These are phyloP conservation scores for Pyrenophora teres DNA, from an alignment of 2,329 filamentous ascomycete genomes.

Conservation along the genomic window DNA sequence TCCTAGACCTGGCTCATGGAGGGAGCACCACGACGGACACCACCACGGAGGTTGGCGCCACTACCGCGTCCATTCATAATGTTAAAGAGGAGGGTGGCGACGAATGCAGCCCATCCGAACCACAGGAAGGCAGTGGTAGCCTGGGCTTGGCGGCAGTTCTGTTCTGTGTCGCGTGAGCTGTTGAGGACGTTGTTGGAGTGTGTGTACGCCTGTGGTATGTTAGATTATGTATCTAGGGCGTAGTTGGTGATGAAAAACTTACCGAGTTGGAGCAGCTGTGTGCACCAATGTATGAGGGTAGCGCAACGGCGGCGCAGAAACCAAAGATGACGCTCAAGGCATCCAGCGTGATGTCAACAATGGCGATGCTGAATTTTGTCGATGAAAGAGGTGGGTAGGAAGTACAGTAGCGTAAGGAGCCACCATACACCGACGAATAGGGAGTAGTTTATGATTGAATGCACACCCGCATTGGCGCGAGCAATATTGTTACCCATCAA, in stretches of 20 bases:
- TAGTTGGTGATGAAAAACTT: slow-evolving; percentile 33
- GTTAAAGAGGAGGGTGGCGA: slow-evolving; percentile 60
- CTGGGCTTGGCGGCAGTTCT: slow-evolving; percentile 76
- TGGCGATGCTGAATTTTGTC: slow-evolving; percentile 58
- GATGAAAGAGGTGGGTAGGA: slow-evolving; percentile 62
- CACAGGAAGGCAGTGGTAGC: slow-evolving; percentile 76
- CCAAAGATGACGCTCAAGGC: slow-evolving; percentile 67
- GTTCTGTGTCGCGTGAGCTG: slow-evolving; percentile 62
- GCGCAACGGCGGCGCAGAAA: slow-evolving; percentile 71
- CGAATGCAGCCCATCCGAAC: slow-evolving; percentile 72
- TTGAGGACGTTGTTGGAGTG: slow-evolving; percentile 64
- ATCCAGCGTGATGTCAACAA: slow-evolving; percentile 63
- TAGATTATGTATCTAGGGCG: neutral
- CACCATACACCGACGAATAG: slow-evolving; percentile 72
- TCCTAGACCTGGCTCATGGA: slow-evolving; percentile 62
- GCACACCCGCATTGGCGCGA: slow-evolving; percentile 57
- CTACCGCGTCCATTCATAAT: slow-evolving; percentile 58
- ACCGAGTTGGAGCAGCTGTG: slow-evolving; percentile 69
- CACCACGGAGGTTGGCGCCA: slow-evolving; percentile 52
- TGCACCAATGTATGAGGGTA: slow-evolving; percentile 70
- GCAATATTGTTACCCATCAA: slow-evolving; percentile 67
- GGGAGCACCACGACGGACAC: slow-evolving; percentile 53
- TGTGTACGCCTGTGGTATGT: slow-evolving; percentile 47
- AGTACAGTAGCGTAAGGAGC: slow-evolving; percentile 69
- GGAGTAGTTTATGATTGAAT: slow-evolving; percentile 62